These are phyloP conservation scores for Rhodomyrtus psidioides DNA, from an alignment of 441 rosid genomes.

Conservation along the genomic window DNA sequence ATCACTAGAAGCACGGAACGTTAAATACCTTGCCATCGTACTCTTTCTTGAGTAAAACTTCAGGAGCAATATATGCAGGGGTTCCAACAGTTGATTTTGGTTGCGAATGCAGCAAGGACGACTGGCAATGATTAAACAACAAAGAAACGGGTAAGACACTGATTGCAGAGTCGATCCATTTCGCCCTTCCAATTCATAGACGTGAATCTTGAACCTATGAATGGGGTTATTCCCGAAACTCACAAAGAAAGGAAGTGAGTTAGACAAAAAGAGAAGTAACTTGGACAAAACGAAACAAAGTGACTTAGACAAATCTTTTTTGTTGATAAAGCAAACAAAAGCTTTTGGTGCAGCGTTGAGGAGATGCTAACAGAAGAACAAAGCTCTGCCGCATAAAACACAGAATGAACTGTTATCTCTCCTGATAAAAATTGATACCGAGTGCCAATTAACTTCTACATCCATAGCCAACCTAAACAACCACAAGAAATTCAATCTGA, in stretches of 20 bases:
- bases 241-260: too few relatives aligned
- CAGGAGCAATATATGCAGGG: constrained; percentile 98
- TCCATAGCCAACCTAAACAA: background rate
- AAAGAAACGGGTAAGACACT: background rate
- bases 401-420: background rate
- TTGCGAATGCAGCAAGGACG: constrained; percentile 91
- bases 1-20: background rate
- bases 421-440: background rate
- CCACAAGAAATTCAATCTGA: background rate
- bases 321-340: background rate
- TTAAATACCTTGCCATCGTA: constrained; percentile 87
- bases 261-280: too few relatives aligned
- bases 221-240: too few relatives aligned
- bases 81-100: constrained; percentile 99
- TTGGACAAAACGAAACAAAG: too few relatives aligned
- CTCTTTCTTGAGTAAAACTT: constrained; percentile 89
- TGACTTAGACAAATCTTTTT: too few relatives aligned
- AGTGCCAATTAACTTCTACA: background rate
- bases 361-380: background rate
- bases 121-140: constrained; percentile 31
- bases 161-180: too few relatives aligned
- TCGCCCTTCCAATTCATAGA: too few relatives aligned
- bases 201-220: too few relatives aligned
- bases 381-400: background rate
- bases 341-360: background rate